phyloP scores from a whole-genome alignment of 2,329 filamentous ascomycete species.

The Penicillium sp. region DNA sequence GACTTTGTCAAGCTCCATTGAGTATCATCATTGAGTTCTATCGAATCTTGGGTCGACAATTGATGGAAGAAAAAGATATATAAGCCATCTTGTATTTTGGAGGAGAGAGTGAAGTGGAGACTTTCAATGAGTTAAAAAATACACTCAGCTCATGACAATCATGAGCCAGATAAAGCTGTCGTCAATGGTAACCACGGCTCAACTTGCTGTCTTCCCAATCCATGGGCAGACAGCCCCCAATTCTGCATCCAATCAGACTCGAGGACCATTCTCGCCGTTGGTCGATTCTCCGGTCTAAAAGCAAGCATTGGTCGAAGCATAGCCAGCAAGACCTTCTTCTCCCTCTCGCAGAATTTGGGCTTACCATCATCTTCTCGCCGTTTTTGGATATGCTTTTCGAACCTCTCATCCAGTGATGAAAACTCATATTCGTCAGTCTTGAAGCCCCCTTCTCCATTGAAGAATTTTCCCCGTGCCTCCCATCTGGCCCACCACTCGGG shows the following conservation, averaged over 20 bases:
- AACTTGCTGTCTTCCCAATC: neutral
- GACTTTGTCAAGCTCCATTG: constrained; percentile 12
- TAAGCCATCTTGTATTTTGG: too few relatives aligned
- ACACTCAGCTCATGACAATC: too few relatives aligned
- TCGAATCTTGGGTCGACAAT: too few relatives aligned
- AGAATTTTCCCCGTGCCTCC: constrained; percentile 7
- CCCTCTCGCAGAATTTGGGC: constrained; percentile 6
- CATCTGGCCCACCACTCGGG: constrained; percentile 23
- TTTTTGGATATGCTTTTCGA: constrained; percentile 17
- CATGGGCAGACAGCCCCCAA: constrained; percentile 20
- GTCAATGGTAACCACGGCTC: neutral
- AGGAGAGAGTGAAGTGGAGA: too few relatives aligned
- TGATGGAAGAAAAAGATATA: too few relatives aligned
- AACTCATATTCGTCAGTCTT: too few relatives aligned
- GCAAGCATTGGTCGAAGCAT: constrained; percentile 23
- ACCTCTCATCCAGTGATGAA: constrained; percentile 8
- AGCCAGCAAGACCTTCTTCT: constrained; percentile 17
- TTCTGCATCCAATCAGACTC: constrained; percentile 24
- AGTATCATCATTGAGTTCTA: too few relatives aligned
- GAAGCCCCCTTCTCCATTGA: neutral
- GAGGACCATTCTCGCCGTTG: constrained; percentile 17
- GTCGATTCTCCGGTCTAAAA: constrained; percentile 17
- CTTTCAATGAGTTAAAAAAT: too few relatives aligned
- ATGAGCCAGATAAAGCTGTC: neutral
- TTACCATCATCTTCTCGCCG: constrained; percentile 11